Base-by-base conservation (phyloP, 768 basidiomycete species). In the Mrakia blollopis region DNA sequence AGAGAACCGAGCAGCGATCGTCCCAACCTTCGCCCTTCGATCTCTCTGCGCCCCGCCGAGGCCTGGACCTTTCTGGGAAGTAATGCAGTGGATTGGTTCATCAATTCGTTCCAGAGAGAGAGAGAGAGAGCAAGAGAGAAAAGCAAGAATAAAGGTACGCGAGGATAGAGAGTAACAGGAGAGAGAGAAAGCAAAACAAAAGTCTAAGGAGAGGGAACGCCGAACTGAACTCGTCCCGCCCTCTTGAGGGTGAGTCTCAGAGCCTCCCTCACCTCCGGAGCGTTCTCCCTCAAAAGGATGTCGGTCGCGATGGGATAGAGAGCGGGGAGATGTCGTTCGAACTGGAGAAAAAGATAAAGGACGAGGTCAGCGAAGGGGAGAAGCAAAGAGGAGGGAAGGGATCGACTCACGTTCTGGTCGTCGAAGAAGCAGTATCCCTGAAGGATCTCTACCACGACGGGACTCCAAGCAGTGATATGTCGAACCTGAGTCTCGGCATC, bases 381-480 rank as follows among this genome's bases (percentile, higher is more conserved):
- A 50, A 32, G 23, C 10, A 47, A 67, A 35, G 8, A 52, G 16
- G 37, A 50, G 69, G 11, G 7, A 54, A 41, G 18, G 37, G 47
- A 3, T n/a, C 60, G 23, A 81, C 95, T 85, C 81, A 98, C 96
- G 52, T 92, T 90, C 82, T 91, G 93, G 80, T 93, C 91, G 81
- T 98, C 94, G 79, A 98, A 92, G 30, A 88, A 88, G 82, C 90
- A 90, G 82, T 93, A 94, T 10, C 97, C 97, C 76, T 92, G 90
- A 13, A 99, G 81, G 68, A 97, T 92, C 82, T 98, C 95, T 14
- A 90, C 91, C n/a, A 98, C 91, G 41, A 99, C 97, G n/a, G 97
- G 97, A 30, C 93, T 96, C 97, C 97, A 99, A 0, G 97, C 96
- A 21, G 89, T 84, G 77, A 99, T 95, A 82, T 97, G 98, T 85